Evolutionary conservation across 2,329 filamentous ascomycete species (phyloP), one percentile per base, ranked within the genome.

Genomic region (Aaosphaeria pasadenensis): DNA sequence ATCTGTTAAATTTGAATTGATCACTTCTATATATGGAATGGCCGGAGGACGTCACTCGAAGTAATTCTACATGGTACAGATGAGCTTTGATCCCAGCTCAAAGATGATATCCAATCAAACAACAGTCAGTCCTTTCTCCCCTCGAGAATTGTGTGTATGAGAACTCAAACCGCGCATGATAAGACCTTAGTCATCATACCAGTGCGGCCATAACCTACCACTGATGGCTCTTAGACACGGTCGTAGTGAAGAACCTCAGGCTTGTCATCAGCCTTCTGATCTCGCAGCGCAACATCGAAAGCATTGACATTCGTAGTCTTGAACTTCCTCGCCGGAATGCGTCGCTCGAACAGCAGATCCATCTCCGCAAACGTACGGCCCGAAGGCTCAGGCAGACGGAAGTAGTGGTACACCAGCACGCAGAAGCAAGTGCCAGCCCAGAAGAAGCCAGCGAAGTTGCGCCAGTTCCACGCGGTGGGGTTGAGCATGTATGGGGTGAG

Each of bases 371-470:
- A 95, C 0, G 88, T 87, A 30, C 88, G 82, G 4, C 87, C 89
- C 2, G 76, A 76, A 0, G 89, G 88, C 65, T 95, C 89, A 0
- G 90, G 90, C 0, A 91, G 74, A 4, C 87, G 80, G 74, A 89
- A 90, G 64, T 82, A 91, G 0, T 84, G 85, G 73, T 91, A 94
- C 6, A 90, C 69, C 57, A 89, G 80, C 71, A 86, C 91, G 36
- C 84, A 66, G 69, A 88, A 86, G 66, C 86, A 89, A 39, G 88
- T 84, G 1, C 84, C 87, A 11, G 43, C 84, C 86, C 89, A 89
- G 75, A 92, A 91, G 73, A 95, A 94, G 31, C 88, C 89, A 1
- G 89, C 81, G 60, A 81, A 91, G 69, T 91, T 92, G 49, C 83
- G 78, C 90, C 89, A 95, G 69, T 92, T 75, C 87, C 91, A 95